Evolutionary conservation across 2,329 filamentous ascomycete species (phyloP).

Genomic region (Aspergillus pseudoterreus): DNA sequence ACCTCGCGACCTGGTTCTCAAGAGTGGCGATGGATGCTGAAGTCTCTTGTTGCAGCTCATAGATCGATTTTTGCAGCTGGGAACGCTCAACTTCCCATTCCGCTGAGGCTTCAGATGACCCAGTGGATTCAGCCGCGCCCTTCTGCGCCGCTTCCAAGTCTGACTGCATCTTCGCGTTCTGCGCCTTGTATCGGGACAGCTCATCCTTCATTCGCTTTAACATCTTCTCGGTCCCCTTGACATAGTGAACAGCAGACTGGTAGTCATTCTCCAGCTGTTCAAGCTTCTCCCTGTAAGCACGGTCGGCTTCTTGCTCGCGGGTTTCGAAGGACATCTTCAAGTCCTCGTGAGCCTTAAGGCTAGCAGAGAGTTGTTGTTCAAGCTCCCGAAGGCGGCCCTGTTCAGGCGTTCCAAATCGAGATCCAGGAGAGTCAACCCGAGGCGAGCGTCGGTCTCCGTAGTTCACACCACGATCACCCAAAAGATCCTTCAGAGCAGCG

Average conservation of each 20-base stretch:
- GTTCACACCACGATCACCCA: slow-evolving; percentile 83
- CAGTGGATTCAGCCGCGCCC: slow-evolving; percentile 40
- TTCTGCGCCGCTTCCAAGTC: slow-evolving; percentile 70
- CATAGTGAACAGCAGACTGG: slow-evolving; percentile 94
- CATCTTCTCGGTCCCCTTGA: slow-evolving; percentile 99
- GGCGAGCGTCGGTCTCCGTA: slow-evolving; percentile 70
- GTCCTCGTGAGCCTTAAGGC: slow-evolving; percentile 78
- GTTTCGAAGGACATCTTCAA: slow-evolving; percentile 72
- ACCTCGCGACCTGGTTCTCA: slow-evolving; percentile 64
- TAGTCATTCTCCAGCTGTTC: slow-evolving; percentile 95
- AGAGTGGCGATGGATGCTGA: slow-evolving; percentile 62
- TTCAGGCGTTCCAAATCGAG: slow-evolving; percentile 74
- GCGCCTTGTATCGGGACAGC: slow-evolving; percentile 83
- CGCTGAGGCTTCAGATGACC: slow-evolving; percentile 44
- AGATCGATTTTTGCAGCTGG: slow-evolving; percentile 64
- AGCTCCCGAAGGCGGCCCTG: slow-evolving; percentile 75
- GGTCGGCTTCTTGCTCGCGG: slow-evolving; percentile 82
- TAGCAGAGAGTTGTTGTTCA: slow-evolving; percentile 78
- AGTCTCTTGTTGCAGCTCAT: slow-evolving; percentile 66
- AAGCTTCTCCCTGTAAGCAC: slow-evolving; percentile 86
- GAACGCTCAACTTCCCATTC: slow-evolving; percentile 75
- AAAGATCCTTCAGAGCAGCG: slow-evolving; percentile 85
- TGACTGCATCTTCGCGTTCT: slow-evolving; percentile 76
- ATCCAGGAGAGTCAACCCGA: slow-evolving; percentile 68
- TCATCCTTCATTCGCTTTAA: slow-evolving; percentile 98